Evolutionary conservation across 306 rosid genomes (phyloP).

Genomic region (Vigna angularis): DNA sequence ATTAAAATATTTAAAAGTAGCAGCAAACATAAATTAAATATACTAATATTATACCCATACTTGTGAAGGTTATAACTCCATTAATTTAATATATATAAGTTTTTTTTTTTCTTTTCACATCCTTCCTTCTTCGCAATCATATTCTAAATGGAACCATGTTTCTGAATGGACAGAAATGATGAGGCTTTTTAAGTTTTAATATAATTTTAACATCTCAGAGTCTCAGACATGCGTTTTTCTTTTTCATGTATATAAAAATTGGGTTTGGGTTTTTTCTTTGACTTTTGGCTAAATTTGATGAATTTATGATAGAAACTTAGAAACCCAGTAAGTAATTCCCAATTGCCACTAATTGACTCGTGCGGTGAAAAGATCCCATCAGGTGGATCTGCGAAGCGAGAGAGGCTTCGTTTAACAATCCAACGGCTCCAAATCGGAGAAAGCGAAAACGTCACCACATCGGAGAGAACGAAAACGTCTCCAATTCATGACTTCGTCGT

Average conservation of each 20-base stretch:
- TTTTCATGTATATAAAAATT: background rate
- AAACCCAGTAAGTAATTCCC: conserved; percentile 19
- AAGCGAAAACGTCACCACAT: background rate
- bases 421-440: conserved; percentile 16
- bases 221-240: background rate
- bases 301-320: conserved; percentile 15
- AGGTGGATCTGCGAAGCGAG: conserved; percentile 17
- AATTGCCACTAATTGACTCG: conserved; percentile 9
- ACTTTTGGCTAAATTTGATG: background rate
- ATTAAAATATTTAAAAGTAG: too few relatives aligned
- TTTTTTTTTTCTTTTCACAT: background rate
- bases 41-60: background rate
- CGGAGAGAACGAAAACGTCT: background rate
- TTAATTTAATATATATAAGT: background rate
- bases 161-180: background rate
- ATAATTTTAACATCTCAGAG: too few relatives aligned
- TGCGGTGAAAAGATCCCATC: conserved; percentile 32
- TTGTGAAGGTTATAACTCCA: background rate
- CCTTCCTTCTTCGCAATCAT: background rate
- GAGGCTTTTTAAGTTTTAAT: background rate
- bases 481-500: background rate
- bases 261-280: background rate
- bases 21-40: background rate
- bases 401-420: background rate
- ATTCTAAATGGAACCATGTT: background rate